Base-by-base conservation (phyloP, 148 eudicot species). In the Arctostaphylos glauca region DNA sequence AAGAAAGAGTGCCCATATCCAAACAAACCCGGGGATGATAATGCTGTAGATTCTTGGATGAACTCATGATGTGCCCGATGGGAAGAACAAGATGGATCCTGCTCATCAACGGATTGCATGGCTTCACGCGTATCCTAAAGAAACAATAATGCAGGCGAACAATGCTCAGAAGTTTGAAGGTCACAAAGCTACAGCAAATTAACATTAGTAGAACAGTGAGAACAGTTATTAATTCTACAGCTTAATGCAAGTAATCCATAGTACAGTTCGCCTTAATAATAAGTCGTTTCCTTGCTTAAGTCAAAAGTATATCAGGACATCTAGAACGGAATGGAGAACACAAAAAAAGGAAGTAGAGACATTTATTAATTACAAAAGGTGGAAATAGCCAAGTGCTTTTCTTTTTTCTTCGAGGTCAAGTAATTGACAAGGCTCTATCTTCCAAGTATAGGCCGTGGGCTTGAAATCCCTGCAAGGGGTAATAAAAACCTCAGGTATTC, bases 51-150 rank as follows among this genome's bases (percentile, higher is more conserved):
- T 82, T 82, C 89, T 79, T 79, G 82, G 74, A 47, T 64, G 66
- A 83, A 25, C 52, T 14, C 78, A 74, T 54, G 85, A 68, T 67
- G 76, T 64, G 55, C 83, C 68, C 82, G 77, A 80, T 85, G 84
- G 64, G 50, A 62, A 74, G 84, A 80, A 76, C 77, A 81, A 84
- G 82, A 55, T 80, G 72, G 64, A 50, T 82, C 80, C 73, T 87
- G 83, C 70, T 82, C 83, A 66, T 83, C 83, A 74, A 64, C 55
- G 53, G 70, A 79, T 78, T 60, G 68, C 73, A 84, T 81, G 68
- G 78, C 48, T 78, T 52, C 72, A 86, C 81, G 79, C 80, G 83
- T 84, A 76, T 87, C 90, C 91, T 91, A 72, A 74, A 60, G 10
- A 76, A 19, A 49, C 74, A 55, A 84, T 81, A 79, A 21, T 15